phyloP scores from a whole-genome alignment of 371 early-diverging fungal species.

The Mortierella sp. region DNA sequence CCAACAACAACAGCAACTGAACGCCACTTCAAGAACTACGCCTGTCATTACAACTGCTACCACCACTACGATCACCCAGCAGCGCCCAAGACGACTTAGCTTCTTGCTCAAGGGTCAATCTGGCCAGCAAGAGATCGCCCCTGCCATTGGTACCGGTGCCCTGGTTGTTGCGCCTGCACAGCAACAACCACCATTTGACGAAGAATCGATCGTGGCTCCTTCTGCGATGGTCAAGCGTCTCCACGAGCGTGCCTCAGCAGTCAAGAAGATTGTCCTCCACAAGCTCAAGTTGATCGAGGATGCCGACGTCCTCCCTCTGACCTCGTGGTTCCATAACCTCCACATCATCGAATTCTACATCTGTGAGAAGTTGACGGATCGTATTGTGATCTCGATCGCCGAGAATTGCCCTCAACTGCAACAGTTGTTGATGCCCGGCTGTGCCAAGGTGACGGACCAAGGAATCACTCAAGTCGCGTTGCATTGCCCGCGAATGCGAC shows the following conservation, averaged over 20 bases:
- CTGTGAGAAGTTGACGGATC: constrained; percentile 66
- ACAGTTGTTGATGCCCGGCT: constrained; percentile 67
- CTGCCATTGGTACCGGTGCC: not conserved
- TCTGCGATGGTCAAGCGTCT: constrained; percentile 40
- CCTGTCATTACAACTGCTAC: not conserved
- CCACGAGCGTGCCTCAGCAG: constrained; percentile 38
- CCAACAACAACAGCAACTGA: constrained; percentile 3
- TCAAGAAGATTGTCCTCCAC: constrained; percentile 56
- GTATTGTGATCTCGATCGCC: constrained; percentile 57
- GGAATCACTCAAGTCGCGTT: constrained; percentile 61
- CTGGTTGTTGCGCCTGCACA: not conserved
- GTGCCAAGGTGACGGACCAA: constrained; percentile 67
- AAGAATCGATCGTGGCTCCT: constrained; percentile 35
- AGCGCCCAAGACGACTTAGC: constrained; percentile 8
- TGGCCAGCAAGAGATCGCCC: not conserved
- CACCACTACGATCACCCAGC: not conserved
- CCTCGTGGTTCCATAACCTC: constrained; percentile 52
- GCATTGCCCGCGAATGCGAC: constrained; percentile 62
- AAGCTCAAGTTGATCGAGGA: constrained; percentile 52
- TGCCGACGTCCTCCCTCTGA: constrained; percentile 38
- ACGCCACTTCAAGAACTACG: not conserved
- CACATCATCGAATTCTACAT: constrained; percentile 61
- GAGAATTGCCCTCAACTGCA: constrained; percentile 59
- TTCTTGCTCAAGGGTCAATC: constrained; percentile 13
- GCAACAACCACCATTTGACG: not conserved